Percentiles rank a stretch among this genome's conserved stretches.
phyloP scores from a whole-genome alignment of 2,329 filamentous ascomycete genomes.

The Blastomyces percursus region DNA sequence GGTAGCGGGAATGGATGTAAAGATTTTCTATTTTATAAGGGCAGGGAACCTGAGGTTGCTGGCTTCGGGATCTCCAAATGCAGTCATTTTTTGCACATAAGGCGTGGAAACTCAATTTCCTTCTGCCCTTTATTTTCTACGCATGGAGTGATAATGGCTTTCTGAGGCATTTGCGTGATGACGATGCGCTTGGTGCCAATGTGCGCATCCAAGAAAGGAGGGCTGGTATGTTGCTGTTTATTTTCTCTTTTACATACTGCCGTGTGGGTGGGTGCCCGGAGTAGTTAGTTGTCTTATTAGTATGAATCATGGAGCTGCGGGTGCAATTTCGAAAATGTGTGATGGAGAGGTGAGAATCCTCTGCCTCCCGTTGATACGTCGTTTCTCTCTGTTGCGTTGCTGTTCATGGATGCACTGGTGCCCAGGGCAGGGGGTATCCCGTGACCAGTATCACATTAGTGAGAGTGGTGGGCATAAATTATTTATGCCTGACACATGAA shows the following conservation, averaged over 20 bases:
- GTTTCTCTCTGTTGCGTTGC: not conserved
- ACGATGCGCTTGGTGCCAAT: not conserved
- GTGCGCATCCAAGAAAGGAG: not conserved
- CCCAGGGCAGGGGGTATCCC: not conserved
- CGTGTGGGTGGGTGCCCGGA: not conserved
- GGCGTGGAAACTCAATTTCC: too few relatives aligned
- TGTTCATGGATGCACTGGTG: not conserved
- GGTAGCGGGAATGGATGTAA: not conserved
- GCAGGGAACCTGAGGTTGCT: not conserved
- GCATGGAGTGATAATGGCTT: not conserved
- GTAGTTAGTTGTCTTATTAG: not conserved
- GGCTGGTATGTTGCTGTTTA: not conserved
- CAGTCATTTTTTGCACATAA: not conserved
- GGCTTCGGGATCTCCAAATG: not conserved
- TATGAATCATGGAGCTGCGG: not conserved
- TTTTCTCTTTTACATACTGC: not conserved
- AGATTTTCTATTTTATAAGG: not conserved
- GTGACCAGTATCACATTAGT: not conserved
- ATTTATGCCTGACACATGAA: not conserved
- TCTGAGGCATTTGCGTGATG: not conserved
- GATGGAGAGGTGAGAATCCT: not conserved
- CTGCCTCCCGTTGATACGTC: not conserved
- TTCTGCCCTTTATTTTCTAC: not conserved
- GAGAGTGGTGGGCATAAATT: not conserved
- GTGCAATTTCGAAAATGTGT: not conserved